Percentiles rank a stretch among this genome's conserved stretches.
Conservation (phyloP, 1,139 yeast genomes). For the Yamadazyma blattariae region DNA sequence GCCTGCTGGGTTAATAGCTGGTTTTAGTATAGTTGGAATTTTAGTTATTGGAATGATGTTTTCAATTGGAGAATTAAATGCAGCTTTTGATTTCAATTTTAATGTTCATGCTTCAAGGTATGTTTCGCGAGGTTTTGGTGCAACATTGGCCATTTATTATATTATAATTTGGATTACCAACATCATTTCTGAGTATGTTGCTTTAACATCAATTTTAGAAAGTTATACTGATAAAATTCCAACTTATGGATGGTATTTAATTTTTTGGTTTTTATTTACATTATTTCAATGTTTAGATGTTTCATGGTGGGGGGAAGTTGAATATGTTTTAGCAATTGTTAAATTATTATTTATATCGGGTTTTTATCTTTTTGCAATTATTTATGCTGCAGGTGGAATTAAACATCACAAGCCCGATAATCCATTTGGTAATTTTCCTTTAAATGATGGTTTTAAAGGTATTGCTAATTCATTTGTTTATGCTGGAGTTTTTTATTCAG, state of each 20-base stretch:
- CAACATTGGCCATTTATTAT: constrained; percentile 44
- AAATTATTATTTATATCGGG: constrained; percentile 42
- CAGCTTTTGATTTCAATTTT: constrained; percentile 37
- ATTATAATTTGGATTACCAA: constrained; percentile 32
- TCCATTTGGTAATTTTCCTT: constrained; percentile 37
- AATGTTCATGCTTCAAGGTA: constrained; percentile 34
- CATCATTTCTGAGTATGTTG: constrained; percentile 20
- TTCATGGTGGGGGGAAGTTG: constrained; percentile 44
- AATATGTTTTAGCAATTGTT: constrained; percentile 34
- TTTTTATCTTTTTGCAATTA: constrained; percentile 38
- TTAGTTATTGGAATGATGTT: constrained; percentile 21
- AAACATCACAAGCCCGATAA: constrained; percentile 40
- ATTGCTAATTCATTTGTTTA: constrained; percentile 42
- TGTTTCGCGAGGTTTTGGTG: constrained; percentile 40
- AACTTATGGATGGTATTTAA: constrained; percentile 29
- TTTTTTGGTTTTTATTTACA: constrained; percentile 35
- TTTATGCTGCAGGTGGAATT: constrained; percentile 42
- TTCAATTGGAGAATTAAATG: constrained; percentile 24
- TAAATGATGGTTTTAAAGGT: constrained; percentile 39
- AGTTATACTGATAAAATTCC: constrained; percentile 27
- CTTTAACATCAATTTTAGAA: constrained; percentile 29
- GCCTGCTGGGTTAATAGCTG: constrained; percentile 63
- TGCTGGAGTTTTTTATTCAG: constrained; percentile 66
- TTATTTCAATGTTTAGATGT: constrained; percentile 39
- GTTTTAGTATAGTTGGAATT: constrained; percentile 32